Conservation (phyloP, 169 alveolate species). For the Neospora caninum region DNA sequence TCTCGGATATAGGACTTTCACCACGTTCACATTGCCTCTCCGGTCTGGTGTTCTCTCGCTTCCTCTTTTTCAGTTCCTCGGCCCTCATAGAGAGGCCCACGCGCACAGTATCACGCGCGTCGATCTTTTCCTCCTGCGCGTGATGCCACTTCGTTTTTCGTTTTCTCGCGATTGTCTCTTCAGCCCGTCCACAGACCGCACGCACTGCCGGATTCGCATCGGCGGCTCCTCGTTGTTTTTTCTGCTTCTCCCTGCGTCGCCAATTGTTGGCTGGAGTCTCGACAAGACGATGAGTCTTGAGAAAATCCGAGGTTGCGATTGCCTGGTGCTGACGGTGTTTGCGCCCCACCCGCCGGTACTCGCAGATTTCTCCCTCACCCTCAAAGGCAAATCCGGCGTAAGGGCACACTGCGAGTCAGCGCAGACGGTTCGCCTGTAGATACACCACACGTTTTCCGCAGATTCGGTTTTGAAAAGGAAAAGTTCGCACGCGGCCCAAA, state of each 20-base stretch:
- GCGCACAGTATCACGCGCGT: no score
- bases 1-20: neutral
- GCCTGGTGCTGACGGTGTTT: neutral
- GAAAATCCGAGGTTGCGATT: neutral
- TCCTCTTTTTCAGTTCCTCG: neutral
- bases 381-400: neutral
- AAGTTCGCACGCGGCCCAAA: no score
- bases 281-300: neutral
- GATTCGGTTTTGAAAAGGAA: no score
- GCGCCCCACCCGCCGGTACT: conserved; percentile 11
- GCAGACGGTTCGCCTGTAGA: no score
- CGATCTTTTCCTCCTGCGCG: no score
- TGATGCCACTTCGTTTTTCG: neutral
- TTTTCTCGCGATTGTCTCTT: neutral
- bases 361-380: neutral
- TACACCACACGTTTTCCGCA: no score
- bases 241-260: neutral
- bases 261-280: neutral
- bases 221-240: neutral
- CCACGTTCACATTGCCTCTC: neutral
- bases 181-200: neutral
- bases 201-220: neutral
- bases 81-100: neutral
- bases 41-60: neutral
- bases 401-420: neutral